Evolutionary conservation across 495 filamentous ascomycete species (phyloP).

Genomic region (Ascodesmis nigricans): DNA sequence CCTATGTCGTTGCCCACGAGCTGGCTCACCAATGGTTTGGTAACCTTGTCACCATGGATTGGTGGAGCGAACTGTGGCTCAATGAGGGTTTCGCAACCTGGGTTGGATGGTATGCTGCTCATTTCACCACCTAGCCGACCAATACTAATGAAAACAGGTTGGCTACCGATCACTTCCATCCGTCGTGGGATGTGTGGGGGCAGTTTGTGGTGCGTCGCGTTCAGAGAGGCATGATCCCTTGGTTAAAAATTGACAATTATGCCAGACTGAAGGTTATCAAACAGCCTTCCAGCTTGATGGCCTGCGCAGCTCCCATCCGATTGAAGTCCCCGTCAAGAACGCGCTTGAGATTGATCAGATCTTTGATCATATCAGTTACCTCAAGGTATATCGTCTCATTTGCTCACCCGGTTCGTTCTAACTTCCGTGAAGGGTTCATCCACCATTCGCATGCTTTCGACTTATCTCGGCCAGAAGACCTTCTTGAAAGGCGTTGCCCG

Average conservation of each 20-base stretch:
- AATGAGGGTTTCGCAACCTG: conserved; percentile 63
- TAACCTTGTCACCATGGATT: conserved; percentile 75
- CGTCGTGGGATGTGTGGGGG: conserved; percentile 86
- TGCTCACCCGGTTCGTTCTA: neutral
- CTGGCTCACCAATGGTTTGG: conserved; percentile 98
- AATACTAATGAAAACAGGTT: conserved; percentile 1
- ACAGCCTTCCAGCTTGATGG: conserved; percentile 73
- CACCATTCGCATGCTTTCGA: conserved; percentile 80
- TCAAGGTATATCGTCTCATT: conserved; percentile 76
- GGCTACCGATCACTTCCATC: conserved; percentile 74
- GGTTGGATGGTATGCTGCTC: conserved; percentile 61
- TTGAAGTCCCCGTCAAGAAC: conserved; percentile 77
- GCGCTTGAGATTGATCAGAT: conserved; percentile 90
- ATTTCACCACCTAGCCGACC: neutral
- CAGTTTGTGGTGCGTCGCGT: conserved; percentile 60
- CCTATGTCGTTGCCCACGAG: conserved; percentile 73
- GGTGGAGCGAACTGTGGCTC: conserved; percentile 83
- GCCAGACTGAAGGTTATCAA: conserved; percentile 67
- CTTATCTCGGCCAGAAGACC: conserved; percentile 59
- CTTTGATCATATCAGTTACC: conserved; percentile 86
- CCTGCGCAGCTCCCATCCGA: conserved; percentile 75
- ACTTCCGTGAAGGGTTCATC: conserved; percentile 40
- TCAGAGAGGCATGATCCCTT: conserved; percentile 32
- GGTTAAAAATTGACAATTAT: conserved; percentile 20
- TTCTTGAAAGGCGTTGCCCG: conserved; percentile 75